Base-by-base conservation (phyloP, 768 basidiomycete species). In the Aureoboletus auriporus region DNA sequence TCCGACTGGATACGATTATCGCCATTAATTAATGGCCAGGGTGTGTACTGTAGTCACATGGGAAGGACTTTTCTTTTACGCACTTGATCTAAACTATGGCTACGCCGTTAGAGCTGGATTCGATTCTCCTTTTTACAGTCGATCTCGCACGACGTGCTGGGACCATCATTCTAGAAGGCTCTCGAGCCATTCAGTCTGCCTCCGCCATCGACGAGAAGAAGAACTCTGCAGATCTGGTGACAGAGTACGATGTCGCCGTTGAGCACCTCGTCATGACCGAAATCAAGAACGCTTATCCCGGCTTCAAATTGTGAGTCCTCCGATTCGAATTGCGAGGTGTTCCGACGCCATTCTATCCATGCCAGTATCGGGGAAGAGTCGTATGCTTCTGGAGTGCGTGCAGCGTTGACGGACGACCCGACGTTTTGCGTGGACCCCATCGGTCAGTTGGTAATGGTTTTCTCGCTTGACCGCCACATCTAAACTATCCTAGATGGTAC, bases 391-490 rank as follows among this genome's bases (percentile, higher is more conserved):
- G 89, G 89, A 11, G 64, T 74, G 44, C 75, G 82, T 38, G 71
- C 75, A 13, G 74, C 80, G 10, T 68, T 95, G 55, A 91, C 89
- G 6, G 89, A 95, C 53, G 82, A 82, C 33, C 93, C 94, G 6
- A 98, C 95, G 0, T 99, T 89, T 69, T 96, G 95, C 60, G 89
- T 94, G 31, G 94, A 96, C 67, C 94, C 94, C 29, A 95, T 95
- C 51, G 93, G 88, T 84, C 52, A 50, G 74, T 53, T 8, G n/a
- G 5, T 33, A 2, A 8, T 26, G 23, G 35, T 10, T 40, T 12
- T 27, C 12, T 14, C 16, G 10, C 23, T 10, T n/a, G 23, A 4
- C 20, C 36, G 13, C 6, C 6, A 7, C 37, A 13, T 20, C 42
- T 29, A 23, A 26, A 13, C 16, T 0, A 17, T 9, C 23, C n/a